Percentiles rank a stretch among this genome's conserved stretches.
Evolutionary conservation across 495 filamentous ascomycete species (phyloP).

Genomic region (Penicillium manginii): DNA sequence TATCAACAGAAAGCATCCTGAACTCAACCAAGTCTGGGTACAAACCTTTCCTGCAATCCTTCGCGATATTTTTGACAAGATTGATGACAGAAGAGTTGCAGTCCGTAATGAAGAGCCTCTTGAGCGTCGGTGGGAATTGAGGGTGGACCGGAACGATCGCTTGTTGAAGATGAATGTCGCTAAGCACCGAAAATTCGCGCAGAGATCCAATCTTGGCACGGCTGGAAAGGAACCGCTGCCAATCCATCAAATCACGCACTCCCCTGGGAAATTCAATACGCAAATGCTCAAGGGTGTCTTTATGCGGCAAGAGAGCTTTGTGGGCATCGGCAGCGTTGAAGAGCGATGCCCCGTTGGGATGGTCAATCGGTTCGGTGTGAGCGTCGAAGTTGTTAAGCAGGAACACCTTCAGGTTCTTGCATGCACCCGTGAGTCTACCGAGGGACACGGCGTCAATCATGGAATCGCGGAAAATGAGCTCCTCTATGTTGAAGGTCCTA

Average conservation of each 20-base stretch:
- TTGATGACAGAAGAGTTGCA: constrained; percentile 29
- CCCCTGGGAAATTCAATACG: constrained; percentile 16
- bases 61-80: constrained; percentile 24
- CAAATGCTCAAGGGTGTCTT: constrained; percentile 25
- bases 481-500: constrained; percentile 11
- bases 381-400: constrained; percentile 17
- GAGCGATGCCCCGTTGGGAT: not conserved
- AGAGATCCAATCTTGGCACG: constrained; percentile 24
- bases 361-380: not conserved
- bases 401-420: constrained; percentile 26
- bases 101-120: constrained; percentile 23
- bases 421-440: constrained; percentile 21
- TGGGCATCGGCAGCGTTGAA: constrained; percentile 25
- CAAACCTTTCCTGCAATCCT: constrained; percentile 20
- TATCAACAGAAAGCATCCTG: constrained; percentile 23
- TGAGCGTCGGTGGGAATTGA: constrained; percentile 23
- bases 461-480: constrained; percentile 16
- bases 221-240: constrained; percentile 8
- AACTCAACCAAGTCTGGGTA: constrained; percentile 22
- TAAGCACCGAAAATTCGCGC: constrained; percentile 26
- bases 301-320: constrained; percentile 27
- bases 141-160: constrained; percentile 26
- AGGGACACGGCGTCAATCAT: constrained; percentile 19
- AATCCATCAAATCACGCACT: not conserved
- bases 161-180: constrained; percentile 23